phyloP scores from a whole-genome alignment of 768 basidiomycete genomes.

The Boletus bicolor region DNA sequence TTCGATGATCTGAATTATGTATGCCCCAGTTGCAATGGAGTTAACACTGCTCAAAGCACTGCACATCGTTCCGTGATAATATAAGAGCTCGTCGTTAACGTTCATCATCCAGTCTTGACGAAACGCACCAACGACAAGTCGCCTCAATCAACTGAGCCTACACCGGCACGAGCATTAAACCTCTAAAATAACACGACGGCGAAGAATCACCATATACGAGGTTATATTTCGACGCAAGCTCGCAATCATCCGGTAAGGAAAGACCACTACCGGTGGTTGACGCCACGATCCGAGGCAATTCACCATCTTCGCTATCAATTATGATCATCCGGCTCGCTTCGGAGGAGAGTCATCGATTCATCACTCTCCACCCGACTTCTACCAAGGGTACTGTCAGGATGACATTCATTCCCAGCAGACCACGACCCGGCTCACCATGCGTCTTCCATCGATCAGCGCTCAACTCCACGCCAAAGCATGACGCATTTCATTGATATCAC shows the following conservation, averaged over 20 bases:
- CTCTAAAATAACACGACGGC: background rate
- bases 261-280: background rate
- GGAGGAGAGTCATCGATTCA: background rate
- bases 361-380: slow-evolving; percentile 8
- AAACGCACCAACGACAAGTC: slow-evolving; percentile 3
- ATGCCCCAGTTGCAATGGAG: slow-evolving; percentile 3
- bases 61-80: background rate
- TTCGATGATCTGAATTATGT: background rate
- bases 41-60: background rate
- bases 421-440: background rate
- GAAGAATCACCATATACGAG: background rate
- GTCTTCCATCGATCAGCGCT: slow-evolving; percentile 1
- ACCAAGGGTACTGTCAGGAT: background rate
- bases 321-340: background rate
- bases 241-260: slow-evolving; percentile 4
- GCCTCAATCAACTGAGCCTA: background rate
- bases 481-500: slow-evolving; percentile 19
- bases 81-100: slow-evolving; percentile 1
- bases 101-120: background rate
- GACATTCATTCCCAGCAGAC: background rate
- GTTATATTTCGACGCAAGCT: background rate
- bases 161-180: background rate
- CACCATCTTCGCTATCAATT: background rate
- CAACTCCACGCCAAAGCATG: slow-evolving; percentile 15
- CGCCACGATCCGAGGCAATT: background rate